Evolutionary conservation across 148 eudicot genomes (phyloP), one percentile per base, ranked within the genome.

Genomic region (Spergularia marina): DNA sequence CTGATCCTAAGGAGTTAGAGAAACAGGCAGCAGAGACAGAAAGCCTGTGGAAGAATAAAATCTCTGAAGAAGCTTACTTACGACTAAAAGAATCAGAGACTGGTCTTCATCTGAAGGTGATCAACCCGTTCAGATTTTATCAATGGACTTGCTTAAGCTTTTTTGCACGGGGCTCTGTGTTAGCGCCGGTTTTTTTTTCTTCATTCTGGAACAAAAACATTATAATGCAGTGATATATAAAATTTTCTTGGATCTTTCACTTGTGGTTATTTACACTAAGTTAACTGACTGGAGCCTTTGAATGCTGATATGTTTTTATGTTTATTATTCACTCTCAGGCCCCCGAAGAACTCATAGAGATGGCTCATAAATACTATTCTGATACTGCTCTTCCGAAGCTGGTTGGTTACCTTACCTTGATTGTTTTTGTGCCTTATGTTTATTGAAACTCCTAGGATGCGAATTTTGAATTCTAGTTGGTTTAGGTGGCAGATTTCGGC

Each of bases 401-500:
- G 98, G 98, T 93, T 78, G 72, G 88, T 83, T 58, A 63, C 49
- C 79, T 57, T 30, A 34, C 77, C 58, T 60, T 68, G 51, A 10
- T 53, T 54, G 49, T 73, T 59, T 15, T 15, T 56, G 14, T 41
- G 13, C 59, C 20, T 25, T 36, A 7, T 5, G 12, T 49, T 60
- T 23, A 16, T 21, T 61, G 25, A 72, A 65, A 66, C 44, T 61
- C 51, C 55, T 40, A 41, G 56, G 67, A 73, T 73, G 60, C 56
- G 54, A 55, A 61, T 20, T 69, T 34, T 83, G 78, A 78, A 65
- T 75, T 77, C 65, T 14, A 62, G 68, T 59, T 70, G 44, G 47
- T 77, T 74, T 80, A 93, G 98, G 98, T 93, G 71, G 91, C 98
- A 77, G 98, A 93, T 87, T 93, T 93, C 86, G 97, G 94, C 63